Conservation (phyloP, 176 grass and related monocot species). For the Lolium rigidum region DNA sequence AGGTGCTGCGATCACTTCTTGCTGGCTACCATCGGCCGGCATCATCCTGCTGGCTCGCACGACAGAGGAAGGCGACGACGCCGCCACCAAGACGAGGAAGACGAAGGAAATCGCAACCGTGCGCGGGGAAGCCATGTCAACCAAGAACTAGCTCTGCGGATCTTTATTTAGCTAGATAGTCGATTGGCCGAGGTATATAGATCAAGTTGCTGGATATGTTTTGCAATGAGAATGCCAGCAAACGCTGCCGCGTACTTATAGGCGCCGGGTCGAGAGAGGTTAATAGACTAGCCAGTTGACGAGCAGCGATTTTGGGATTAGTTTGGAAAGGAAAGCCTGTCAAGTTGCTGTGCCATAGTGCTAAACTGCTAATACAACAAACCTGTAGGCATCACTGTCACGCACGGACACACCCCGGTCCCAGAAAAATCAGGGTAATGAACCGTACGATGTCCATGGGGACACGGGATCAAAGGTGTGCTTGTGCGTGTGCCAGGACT, state of each 20-base stretch:
- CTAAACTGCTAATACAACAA: not conserved
- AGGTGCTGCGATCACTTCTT: not conserved
- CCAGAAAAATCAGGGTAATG: not conserved
- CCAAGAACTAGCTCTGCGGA: not conserved
- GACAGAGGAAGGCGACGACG: not conserved
- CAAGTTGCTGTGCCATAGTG: not conserved
- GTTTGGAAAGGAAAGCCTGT: not conserved
- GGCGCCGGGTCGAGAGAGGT: not conserved
- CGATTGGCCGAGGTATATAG: not conserved
- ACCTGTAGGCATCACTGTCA: not conserved
- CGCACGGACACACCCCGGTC: not conserved
- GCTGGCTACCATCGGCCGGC: not conserved
- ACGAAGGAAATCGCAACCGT: not conserved
- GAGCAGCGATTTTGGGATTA: not conserved
- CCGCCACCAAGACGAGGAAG: not conserved
- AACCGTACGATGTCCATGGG: not conserved
- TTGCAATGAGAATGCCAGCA: not conserved
- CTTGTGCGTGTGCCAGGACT: not conserved
- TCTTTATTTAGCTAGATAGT: not conserved
- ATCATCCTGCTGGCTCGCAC: constrained; percentile 24
- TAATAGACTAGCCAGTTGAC: not conserved
- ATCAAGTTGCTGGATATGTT: not conserved
- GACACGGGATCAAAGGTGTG: no score
- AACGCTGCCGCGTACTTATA: constrained; percentile 33
- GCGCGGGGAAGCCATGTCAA: not conserved